phyloP scores from a whole-genome alignment of 2,329 filamentous ascomycete genomes.

The Verticillium alfalfae region DNA sequence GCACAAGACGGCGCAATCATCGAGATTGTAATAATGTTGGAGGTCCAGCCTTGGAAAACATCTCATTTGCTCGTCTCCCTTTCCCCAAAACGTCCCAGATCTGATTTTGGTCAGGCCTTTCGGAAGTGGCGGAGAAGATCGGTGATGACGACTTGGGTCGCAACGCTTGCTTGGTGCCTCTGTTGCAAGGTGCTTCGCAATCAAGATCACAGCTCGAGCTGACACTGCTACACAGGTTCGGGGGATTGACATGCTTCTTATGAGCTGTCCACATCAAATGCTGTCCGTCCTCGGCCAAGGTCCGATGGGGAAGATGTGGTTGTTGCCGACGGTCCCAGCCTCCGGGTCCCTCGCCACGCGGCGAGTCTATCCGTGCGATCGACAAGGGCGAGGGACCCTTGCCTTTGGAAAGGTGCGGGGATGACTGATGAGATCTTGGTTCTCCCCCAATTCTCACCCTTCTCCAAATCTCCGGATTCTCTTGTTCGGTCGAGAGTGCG shows the following conservation, averaged over 20 bases:
- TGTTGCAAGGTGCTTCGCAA: neutral
- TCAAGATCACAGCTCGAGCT: neutral
- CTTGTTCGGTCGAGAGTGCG: neutral
- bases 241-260: neutral
- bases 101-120: neutral
- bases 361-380: conserved; percentile 1
- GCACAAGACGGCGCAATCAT: neutral
- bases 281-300: neutral
- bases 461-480: neutral
- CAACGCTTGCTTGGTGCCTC: neutral
- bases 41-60: neutral
- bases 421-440: neutral
- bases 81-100: neutral
- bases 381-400: neutral
- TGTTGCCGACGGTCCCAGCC: conserved; percentile 1
- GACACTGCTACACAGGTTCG: neutral
- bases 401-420: neutral
- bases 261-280: neutral
- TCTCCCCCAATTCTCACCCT: neutral
- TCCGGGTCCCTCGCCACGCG: conserved; percentile 1
- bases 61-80: neutral
- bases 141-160: neutral
- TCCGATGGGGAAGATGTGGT: neutral
- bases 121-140: neutral
- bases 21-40: neutral